Evolutionary conservation across 352 stramenopile genomes (phyloP).

Genomic region (Sclerospora graminicola): DNA sequence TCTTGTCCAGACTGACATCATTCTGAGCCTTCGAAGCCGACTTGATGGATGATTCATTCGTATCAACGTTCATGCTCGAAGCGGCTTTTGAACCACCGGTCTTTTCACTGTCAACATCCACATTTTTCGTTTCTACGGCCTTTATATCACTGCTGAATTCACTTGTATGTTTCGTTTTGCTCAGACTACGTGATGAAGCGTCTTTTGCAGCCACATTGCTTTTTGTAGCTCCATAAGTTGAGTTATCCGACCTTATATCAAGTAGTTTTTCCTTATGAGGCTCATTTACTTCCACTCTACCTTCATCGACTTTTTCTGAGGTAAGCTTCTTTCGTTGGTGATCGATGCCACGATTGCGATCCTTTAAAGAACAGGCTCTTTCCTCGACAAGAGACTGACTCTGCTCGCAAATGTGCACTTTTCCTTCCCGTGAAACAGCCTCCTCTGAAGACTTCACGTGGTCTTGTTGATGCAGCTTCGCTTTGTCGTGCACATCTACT

Average conservation of each 20-base stretch:
- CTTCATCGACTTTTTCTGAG: not conserved
- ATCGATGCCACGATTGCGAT: slow-evolving; percentile 1
- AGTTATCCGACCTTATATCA: not conserved
- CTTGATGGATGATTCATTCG: not conserved
- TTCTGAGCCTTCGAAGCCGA: slow-evolving; percentile 1
- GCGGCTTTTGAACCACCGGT: not conserved
- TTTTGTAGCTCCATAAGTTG: not conserved
- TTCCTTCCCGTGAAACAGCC: not conserved
- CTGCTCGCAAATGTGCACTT: slow-evolving; percentile 1
- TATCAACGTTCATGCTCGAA: not conserved
- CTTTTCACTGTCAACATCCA: not conserved
- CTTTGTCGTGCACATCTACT: not conserved
- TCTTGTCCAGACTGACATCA: not conserved
- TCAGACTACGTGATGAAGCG: not conserved
- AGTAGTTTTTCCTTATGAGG: not conserved
- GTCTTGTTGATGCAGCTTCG: not conserved
- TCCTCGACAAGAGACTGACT: not conserved
- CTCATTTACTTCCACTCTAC: not conserved
- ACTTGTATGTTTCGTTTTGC: slow-evolving; percentile 2
- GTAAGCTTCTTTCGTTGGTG: not conserved
- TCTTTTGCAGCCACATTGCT: not conserved
- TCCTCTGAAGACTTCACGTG: not conserved
- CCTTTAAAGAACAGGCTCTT: not conserved
- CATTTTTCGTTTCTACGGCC: slow-evolving; percentile 6
- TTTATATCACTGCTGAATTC: not conserved